Evolutionary conservation across 352 stramenopile genomes (phyloP).

Genomic region (Thraustochytrium striatum): DNA sequence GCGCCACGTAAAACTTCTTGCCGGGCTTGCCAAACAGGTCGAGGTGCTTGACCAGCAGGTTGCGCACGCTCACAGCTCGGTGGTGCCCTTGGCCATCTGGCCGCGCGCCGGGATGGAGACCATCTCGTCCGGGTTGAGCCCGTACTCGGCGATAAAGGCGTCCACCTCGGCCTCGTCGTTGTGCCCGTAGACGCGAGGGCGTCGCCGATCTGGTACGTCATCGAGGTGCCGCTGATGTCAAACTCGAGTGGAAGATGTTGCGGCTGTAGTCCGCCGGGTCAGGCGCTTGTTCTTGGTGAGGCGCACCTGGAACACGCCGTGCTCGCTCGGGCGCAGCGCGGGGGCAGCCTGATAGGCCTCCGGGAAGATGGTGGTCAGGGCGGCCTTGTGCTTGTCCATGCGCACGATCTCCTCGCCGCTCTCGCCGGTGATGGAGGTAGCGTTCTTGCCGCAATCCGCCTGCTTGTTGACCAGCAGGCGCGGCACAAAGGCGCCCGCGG

Average conservation of each 20-base stretch:
- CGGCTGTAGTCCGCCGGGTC: slow-evolving; percentile 70
- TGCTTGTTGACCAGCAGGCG: slow-evolving; percentile 6
- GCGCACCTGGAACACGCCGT: slow-evolving; percentile 66
- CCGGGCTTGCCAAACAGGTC: slow-evolving; percentile 73
- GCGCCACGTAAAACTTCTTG: slow-evolving; percentile 74
- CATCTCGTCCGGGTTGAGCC: slow-evolving; percentile 65
- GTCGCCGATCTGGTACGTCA: slow-evolving; percentile 76
- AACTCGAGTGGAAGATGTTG: slow-evolving; percentile 80
- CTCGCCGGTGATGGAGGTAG: slow-evolving; percentile 4
- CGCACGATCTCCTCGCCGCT: slow-evolving; percentile 29
- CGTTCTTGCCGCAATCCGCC: slow-evolving; percentile 28
- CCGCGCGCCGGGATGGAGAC: slow-evolving; percentile 61
- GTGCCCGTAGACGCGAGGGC: slow-evolving; percentile 72
- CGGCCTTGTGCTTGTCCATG: slow-evolving; percentile 18
- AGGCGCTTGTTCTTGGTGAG: slow-evolving; percentile 72
- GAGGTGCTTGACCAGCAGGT: slow-evolving; percentile 72
- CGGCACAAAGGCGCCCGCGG: background rate
- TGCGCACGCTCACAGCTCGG: slow-evolving; percentile 64
- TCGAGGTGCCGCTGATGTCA: slow-evolving; percentile 69
- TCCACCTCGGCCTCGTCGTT: slow-evolving; percentile 71
- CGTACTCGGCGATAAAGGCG: slow-evolving; percentile 66
- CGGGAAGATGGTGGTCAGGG: slow-evolving; percentile 61
- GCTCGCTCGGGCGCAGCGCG: slow-evolving; percentile 52
- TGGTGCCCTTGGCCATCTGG: slow-evolving; percentile 63
- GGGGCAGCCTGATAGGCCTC: slow-evolving; percentile 55